These are phyloP conservation scores for Sugiyamaella mastotermitis DNA, from an alignment of 805 yeast species.

Conservation along the genomic window DNA sequence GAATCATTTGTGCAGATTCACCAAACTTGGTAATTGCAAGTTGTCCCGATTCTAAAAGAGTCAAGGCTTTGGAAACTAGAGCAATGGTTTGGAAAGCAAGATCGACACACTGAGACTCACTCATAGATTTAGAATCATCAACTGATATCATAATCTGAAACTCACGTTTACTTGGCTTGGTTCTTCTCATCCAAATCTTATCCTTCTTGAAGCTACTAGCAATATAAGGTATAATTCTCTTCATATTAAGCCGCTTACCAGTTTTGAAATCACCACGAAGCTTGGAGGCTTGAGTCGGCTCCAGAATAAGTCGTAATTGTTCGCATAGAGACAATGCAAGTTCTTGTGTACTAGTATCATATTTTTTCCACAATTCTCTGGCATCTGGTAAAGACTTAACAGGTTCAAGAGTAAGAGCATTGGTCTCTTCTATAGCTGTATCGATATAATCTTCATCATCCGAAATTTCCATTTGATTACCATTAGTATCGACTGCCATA, in stretches of 20 bases:
- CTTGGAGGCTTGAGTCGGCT: slow-evolving; percentile 95
- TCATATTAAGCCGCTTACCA: slow-evolving; percentile 95
- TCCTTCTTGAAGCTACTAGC: slow-evolving; percentile 97
- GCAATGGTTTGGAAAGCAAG: slow-evolving; percentile 94
- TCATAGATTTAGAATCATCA: slow-evolving; percentile 97
- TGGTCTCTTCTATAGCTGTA: slow-evolving; percentile 2
- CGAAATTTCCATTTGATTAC: slow-evolving; percentile 1
- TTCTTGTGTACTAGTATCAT: slow-evolving; percentile 83
- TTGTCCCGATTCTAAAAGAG: slow-evolving; percentile 92
- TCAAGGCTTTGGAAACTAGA: slow-evolving; percentile 85
- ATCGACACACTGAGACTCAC: slow-evolving; percentile 83
- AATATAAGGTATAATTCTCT: slow-evolving; percentile 93
- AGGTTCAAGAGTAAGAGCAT: slow-evolving; percentile 28
- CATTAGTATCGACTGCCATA: slow-evolving; percentile 11
- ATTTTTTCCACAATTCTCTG: slow-evolving; percentile 70
- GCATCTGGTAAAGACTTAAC: slow-evolving; percentile 59
- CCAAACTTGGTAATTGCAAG: slow-evolving; percentile 89
- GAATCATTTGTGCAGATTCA: slow-evolving; percentile 73
- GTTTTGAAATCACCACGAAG: slow-evolving; percentile 93
- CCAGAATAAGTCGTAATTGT: slow-evolving; percentile 85
- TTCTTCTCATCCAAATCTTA: slow-evolving; percentile 95
- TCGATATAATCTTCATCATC: slow-evolving; percentile 4
- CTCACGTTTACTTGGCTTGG: slow-evolving; percentile 95
- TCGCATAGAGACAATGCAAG: slow-evolving; percentile 84
- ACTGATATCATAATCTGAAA: slow-evolving; percentile 97